Conservation (phyloP, 1,284 basidiomycete species). For the Fomitiporia mediterranea region DNA sequence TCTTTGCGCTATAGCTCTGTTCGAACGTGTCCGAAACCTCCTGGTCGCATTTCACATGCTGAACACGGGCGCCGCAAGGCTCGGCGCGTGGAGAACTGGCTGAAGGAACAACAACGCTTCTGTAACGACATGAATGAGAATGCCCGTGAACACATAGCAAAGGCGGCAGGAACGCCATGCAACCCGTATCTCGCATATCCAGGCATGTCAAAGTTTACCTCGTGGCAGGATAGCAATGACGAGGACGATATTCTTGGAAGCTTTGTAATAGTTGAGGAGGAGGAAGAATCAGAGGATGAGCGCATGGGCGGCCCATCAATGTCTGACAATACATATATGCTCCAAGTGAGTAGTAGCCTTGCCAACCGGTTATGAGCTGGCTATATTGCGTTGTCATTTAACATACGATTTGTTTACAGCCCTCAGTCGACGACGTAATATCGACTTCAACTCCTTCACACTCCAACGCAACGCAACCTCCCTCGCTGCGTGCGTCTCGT, state of each 20-base stretch:
- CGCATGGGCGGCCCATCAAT: background rate
- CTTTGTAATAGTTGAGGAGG: conserved; percentile 16
- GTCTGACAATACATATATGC: background rate
- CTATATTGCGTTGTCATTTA: background rate
- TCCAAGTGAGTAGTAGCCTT: conserved; percentile 17
- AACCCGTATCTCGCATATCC: conserved; percentile 20
- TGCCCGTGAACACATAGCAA: conserved; percentile 6
- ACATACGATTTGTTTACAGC: background rate
- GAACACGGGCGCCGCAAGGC: conserved; percentile 5
- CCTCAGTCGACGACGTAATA: background rate
- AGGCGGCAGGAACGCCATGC: conserved; percentile 14
- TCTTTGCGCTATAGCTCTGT: background rate
- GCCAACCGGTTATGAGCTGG: conserved; percentile 10
- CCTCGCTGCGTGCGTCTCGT: conserved; percentile 9
- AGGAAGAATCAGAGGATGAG: background rate
- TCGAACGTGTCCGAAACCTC: background rate
- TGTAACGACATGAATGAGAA: background rate
- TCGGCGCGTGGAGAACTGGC: conserved; percentile 17
- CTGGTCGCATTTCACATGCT: background rate
- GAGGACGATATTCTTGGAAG: conserved; percentile 6
- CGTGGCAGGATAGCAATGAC: conserved; percentile 7
- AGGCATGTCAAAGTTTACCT: background rate
- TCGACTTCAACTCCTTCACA: background rate
- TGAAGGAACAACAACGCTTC: conserved; percentile 15
- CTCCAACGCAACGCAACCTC: background rate